phyloP scores from a whole-genome alignment of 495 filamentous ascomycete genomes.

The Oidiodendron maius region DNA sequence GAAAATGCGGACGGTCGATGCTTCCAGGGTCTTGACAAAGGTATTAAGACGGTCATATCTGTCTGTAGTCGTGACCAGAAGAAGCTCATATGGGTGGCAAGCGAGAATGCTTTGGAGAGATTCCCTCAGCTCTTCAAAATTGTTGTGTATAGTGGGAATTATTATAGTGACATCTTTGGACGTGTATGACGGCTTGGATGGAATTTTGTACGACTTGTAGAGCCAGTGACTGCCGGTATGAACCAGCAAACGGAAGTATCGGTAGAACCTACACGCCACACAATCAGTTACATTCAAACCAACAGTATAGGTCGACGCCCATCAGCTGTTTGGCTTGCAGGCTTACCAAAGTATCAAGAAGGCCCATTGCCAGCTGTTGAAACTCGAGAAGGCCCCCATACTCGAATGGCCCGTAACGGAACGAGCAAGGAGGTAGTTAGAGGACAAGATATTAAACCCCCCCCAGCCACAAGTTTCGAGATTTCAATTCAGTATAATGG shows the following conservation, averaged over 20 bases:
- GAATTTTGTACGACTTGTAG: slow-evolving; percentile 56
- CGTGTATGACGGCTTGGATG: slow-evolving; percentile 57
- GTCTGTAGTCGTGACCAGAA: slow-evolving; percentile 49
- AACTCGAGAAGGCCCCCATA: background rate
- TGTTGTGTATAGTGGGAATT: slow-evolving; percentile 61
- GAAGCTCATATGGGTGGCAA: slow-evolving; percentile 43
- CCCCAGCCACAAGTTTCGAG: no score
- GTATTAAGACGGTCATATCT: slow-evolving; percentile 38
- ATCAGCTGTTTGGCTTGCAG: background rate
- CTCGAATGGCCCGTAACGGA: no score
- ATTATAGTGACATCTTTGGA: slow-evolving; percentile 69
- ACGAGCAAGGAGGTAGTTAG: no score
- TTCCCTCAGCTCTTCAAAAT: slow-evolving; percentile 43
- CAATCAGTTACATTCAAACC: no score
- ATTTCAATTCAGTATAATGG: background rate
- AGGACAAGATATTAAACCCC: no score
- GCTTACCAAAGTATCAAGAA: slow-evolving; percentile 7
- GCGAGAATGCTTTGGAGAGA: slow-evolving; percentile 49
- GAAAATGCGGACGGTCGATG: slow-evolving; percentile 47
- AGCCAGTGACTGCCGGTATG: slow-evolving; percentile 60
- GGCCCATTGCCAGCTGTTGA: background rate
- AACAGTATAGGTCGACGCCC: no score
- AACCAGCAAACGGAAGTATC: slow-evolving; percentile 60
- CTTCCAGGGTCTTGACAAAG: slow-evolving; percentile 50
- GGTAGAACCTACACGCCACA: slow-evolving; percentile 27